Evolutionary conservation across 2,329 filamentous ascomycete species (phyloP), one percentile per base, ranked within the genome.

Genomic region (Phialemoniopsis sp.): DNA sequence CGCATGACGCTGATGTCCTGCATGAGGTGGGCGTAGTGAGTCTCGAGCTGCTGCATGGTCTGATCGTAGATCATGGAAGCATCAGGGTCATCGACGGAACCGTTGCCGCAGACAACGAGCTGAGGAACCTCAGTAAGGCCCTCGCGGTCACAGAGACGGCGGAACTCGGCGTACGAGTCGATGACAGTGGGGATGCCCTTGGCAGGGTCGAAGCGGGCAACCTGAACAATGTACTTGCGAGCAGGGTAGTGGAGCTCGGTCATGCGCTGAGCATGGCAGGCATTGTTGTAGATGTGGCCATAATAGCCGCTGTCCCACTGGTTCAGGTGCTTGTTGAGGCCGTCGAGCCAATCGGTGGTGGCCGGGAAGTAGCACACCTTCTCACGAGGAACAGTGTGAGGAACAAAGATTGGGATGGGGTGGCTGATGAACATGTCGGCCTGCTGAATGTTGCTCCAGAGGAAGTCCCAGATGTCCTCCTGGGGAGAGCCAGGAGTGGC

Each of bases 371-470:
- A 89, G 2, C 78, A 81, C 0, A 91, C 81, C 48, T 77, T 85
- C 38, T 82, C 68, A 2, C 60, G 62, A 2, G 81, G 78, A 5
- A 93, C 84, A 6, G 36, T 80, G 21, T 70, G 63, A 3, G 87
- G 87, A 9, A 93, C 85, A 49, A 91, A 93, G 17, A 73, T 70
- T 32, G 77, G 78, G 38, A 93, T 85, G 0, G 88, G 87, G 50
- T 93, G 87, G 51, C 84, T 88, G 60, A 93, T 84, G 61, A 90
- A 93, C 56, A 89, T 67, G 59, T 93, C 87, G 9, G 84, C 80
- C 2, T 74, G 61, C 53, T 84, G 72, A 51, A 89, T 85, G 45
- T 79, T 77, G 36, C 77, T 66, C 85, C 85, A 91, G 8, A 93
- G 64, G 64, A 81, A 89, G 21, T 75, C 66, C 87, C 87, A 93